Conservation (phyloP, 495 filamentous ascomycete species). For the Tuber magnatum region DNA sequence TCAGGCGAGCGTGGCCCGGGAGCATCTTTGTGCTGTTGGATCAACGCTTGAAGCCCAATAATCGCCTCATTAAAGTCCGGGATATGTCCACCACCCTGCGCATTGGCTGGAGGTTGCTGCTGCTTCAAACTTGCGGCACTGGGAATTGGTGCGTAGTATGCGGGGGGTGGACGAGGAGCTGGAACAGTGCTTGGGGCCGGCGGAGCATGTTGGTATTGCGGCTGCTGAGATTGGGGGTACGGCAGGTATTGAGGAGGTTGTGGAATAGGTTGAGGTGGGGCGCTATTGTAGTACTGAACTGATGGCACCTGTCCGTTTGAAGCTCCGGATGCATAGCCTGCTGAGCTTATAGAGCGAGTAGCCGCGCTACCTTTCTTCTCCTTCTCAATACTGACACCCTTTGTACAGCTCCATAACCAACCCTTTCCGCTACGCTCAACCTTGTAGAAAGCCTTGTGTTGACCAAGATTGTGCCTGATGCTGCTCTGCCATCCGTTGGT, state of each 20-base stretch:
- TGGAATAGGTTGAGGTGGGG: neutral
- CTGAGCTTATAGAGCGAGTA: neutral
- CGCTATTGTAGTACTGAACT: neutral
- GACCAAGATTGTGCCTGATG: slow-evolving; percentile 89
- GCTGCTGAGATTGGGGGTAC: neutral
- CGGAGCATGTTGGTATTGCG: neutral
- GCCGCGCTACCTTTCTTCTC: slow-evolving; percentile 50
- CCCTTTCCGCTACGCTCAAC: slow-evolving; percentile 67
- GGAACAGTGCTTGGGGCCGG: neutral
- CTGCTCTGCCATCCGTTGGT: slow-evolving; percentile 95
- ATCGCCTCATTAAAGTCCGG: neutral
- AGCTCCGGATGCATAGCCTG: neutral
- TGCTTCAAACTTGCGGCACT: neutral
- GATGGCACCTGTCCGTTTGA: neutral
- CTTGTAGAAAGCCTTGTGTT: slow-evolving; percentile 79
- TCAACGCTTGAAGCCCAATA: neutral
- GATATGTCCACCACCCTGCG: neutral
- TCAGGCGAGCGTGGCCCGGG: neutral
- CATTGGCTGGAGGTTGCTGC: neutral
- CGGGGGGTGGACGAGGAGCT: neutral
- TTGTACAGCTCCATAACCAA: slow-evolving; percentile 61
- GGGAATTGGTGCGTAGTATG: neutral
- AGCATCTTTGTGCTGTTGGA: neutral
- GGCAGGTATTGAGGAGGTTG: neutral
- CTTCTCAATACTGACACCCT: slow-evolving; percentile 60